These are phyloP conservation scores for Eutrema heterophyllum DNA, from an alignment of 345 rosid genomes.

Conservation along the genomic window DNA sequence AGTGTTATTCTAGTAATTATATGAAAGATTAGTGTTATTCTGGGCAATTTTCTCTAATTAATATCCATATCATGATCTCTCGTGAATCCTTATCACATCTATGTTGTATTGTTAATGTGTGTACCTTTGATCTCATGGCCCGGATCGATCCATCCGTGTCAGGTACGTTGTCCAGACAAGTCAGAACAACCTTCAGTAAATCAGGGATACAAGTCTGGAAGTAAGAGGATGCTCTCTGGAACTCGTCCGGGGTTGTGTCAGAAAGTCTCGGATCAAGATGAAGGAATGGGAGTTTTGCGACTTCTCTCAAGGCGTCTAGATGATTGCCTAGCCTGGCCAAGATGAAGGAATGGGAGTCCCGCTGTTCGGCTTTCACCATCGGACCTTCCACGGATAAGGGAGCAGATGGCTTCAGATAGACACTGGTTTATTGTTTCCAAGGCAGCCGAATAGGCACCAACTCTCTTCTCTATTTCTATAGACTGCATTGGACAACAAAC, in stretches of 20 bases:
- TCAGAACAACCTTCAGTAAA: slow-evolving; percentile 63
- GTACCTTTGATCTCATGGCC: slow-evolving; percentile 81
- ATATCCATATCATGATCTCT: not conserved
- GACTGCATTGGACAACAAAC: slow-evolving; percentile 37
- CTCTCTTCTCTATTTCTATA: slow-evolving; percentile 72
- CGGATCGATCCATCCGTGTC: slow-evolving; percentile 87
- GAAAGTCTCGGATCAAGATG: slow-evolving; percentile 79
- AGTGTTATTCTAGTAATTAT: too few species aligned
- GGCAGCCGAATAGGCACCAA: slow-evolving; percentile 85
- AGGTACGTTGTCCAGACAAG: slow-evolving; percentile 68
- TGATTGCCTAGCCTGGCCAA: slow-evolving; percentile 52
- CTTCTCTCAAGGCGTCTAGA: slow-evolving; percentile 76
- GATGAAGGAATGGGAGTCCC: slow-evolving; percentile 73
- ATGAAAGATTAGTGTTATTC: too few species aligned
- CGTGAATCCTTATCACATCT: not conserved
- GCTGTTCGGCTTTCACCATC: slow-evolving; percentile 84
- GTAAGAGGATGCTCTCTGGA: slow-evolving; percentile 62
- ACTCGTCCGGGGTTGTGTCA: slow-evolving; percentile 39
- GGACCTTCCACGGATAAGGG: slow-evolving; percentile 67
- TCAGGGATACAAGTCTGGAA: slow-evolving; percentile 81
- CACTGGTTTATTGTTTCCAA: slow-evolving; percentile 77
- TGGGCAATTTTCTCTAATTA: too few species aligned
- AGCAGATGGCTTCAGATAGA: slow-evolving; percentile 76
- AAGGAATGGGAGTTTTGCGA: slow-evolving; percentile 78
- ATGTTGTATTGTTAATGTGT: not conserved